Evolutionary conservation across 1,139 yeast genomes (phyloP).

Genomic region (Zygosaccharomyces sapae): DNA sequence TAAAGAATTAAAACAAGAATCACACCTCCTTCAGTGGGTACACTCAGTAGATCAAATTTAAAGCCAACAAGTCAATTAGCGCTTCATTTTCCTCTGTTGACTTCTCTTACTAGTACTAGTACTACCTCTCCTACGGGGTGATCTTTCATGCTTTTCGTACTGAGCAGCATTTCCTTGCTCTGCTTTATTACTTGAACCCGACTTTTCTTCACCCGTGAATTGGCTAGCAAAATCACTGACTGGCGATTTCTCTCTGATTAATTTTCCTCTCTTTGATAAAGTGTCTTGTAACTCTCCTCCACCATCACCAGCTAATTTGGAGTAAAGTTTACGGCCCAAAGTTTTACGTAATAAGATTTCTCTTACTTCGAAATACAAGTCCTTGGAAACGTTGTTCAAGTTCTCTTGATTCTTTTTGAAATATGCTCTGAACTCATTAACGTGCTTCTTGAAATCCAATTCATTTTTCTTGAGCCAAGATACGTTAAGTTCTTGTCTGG

Average conservation of each 20-base stretch:
- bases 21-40: too few species aligned
- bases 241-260: slow-evolving; percentile 44
- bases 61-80: neutral
- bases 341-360: slow-evolving; percentile 60
- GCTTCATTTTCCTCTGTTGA: slow-evolving; percentile 1
- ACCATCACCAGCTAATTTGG: slow-evolving; percentile 31
- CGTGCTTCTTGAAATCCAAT: slow-evolving; percentile 85
- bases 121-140: neutral
- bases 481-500: slow-evolving; percentile 91
- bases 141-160: slow-evolving; percentile 1
- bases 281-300: slow-evolving; percentile 20
- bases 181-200: slow-evolving; percentile 1
- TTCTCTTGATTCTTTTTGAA: slow-evolving; percentile 72
- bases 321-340: slow-evolving; percentile 34
- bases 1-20: neutral
- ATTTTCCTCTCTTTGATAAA: slow-evolving; percentile 15
- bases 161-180: slow-evolving; percentile 7
- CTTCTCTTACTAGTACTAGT: neutral
- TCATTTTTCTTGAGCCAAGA: slow-evolving; percentile 97
- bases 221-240: slow-evolving; percentile 62
- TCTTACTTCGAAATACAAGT: slow-evolving; percentile 75
- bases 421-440: slow-evolving; percentile 77
- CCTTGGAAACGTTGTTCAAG: slow-evolving; percentile 71
- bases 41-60: too few species aligned
- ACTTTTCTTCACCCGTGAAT: slow-evolving; percentile 44